Percentiles rank a stretch among this genome's conserved stretches.
phyloP scores from a whole-genome alignment of 2,329 filamentous ascomycete species.

The Pseudogymnoascus sp. region DNA sequence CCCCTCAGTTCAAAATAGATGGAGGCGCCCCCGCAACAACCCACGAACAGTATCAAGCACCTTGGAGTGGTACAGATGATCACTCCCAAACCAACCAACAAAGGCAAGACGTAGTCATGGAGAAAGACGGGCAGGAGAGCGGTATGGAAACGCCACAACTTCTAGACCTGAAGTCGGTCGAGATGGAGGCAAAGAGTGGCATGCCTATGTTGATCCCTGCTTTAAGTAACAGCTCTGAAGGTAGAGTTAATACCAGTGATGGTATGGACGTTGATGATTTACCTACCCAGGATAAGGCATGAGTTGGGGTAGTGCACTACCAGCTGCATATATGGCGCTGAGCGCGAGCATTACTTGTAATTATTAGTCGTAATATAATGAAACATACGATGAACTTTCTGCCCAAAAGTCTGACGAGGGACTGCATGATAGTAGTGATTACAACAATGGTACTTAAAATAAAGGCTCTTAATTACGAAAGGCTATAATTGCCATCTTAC shows the following conservation, averaged over 20 bases:
- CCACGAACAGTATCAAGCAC: neutral
- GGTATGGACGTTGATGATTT: neutral
- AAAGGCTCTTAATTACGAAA: neutral
- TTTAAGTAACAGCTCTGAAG: neutral
- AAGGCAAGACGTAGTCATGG: neutral
- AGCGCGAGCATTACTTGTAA: neutral
- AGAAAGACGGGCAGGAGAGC: neutral
- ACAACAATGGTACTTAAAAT: neutral
- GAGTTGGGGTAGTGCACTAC: neutral
- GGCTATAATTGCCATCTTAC: neutral
- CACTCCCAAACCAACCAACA: neutral
- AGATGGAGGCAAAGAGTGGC: neutral
- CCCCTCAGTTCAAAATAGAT: neutral
- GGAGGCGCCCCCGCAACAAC: neutral
- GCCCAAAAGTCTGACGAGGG: neutral
- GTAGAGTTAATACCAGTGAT: neutral
- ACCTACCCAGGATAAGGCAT: neutral
- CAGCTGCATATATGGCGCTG: neutral
- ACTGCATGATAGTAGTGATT: neutral
- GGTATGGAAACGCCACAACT: neutral
- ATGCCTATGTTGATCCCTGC: neutral
- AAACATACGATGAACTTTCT: neutral
- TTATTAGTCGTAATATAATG: constrained; percentile 3
- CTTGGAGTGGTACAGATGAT: neutral
- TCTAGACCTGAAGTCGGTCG: neutral